Percentiles rank a stretch among this genome's conserved stretches.
phyloP scores from a whole-genome alignment of 2,329 filamentous ascomycete species.

The Colletotrichum karsti region DNA sequence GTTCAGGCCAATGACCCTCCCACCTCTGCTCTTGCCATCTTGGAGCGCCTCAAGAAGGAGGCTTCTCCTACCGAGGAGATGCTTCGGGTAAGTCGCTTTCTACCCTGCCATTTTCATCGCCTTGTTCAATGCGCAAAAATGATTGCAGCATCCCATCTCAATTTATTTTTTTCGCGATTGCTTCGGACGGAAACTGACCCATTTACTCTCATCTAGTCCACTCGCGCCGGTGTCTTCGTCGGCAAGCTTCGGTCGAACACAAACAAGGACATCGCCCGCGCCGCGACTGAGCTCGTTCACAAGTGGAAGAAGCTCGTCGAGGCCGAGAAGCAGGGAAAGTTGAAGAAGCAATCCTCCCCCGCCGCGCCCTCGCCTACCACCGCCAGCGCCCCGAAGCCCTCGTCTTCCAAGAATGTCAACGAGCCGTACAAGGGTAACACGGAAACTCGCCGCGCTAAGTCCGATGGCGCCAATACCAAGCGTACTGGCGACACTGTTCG shows the following conservation, averaged over 20 bases:
- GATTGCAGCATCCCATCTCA: background rate
- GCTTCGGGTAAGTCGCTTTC: slow-evolving; percentile 70
- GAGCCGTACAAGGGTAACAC: slow-evolving; percentile 69
- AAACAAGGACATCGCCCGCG: slow-evolving; percentile 81
- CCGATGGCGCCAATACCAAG: slow-evolving; percentile 81
- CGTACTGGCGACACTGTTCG: slow-evolving; percentile 79
- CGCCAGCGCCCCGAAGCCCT: slow-evolving; percentile 53
- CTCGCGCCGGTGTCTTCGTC: slow-evolving; percentile 90
- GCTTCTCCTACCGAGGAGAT: slow-evolving; percentile 89
- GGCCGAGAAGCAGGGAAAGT: slow-evolving; percentile 61
- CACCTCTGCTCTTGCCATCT: slow-evolving; percentile 74
- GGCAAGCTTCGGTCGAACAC: slow-evolving; percentile 81
- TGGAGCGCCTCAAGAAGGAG: slow-evolving; percentile 82
- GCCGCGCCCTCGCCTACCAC: slow-evolving; percentile 63
- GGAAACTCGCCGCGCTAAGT: slow-evolving; percentile 80
- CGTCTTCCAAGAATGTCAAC: slow-evolving; percentile 37
- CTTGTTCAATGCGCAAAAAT: slow-evolving; percentile 5
- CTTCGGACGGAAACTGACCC: slow-evolving; percentile 19
- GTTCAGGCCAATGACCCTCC: slow-evolving; percentile 78
- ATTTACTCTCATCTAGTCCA: slow-evolving; percentile 60
- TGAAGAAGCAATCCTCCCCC: slow-evolving; percentile 43
- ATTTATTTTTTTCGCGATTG: background rate
- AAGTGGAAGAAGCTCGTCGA: slow-evolving; percentile 89
- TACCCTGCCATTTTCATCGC: background rate
- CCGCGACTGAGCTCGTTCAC: slow-evolving; percentile 83